phyloP scores from a whole-genome alignment of 345 rosid species.

The Eucalyptus victrix region DNA sequence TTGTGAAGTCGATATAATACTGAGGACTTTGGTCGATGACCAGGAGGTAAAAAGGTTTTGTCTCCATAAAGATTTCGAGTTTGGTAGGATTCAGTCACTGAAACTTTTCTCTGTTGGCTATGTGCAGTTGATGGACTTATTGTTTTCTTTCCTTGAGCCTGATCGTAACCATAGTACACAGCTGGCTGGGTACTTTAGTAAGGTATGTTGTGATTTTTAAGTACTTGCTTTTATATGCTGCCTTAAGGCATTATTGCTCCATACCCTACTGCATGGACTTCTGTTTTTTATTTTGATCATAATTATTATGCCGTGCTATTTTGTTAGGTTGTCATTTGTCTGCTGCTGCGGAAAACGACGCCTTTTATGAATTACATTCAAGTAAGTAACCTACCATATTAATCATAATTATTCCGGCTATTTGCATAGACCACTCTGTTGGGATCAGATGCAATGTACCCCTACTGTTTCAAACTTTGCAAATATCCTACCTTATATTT shows the following conservation, averaged over 20 bases:
- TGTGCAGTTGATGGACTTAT: slow-evolving; percentile 73
- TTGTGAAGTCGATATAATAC: slow-evolving; percentile 86
- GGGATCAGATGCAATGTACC: not conserved
- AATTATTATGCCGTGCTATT: not conserved
- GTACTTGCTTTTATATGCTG: not conserved
- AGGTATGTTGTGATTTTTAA: slow-evolving; percentile 36
- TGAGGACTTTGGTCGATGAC: slow-evolving; percentile 85
- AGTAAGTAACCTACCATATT: slow-evolving; percentile 24
- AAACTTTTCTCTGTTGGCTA: not conserved
- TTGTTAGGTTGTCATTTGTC: slow-evolving; percentile 67
- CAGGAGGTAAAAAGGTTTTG: slow-evolving; percentile 47
- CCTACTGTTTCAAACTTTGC: not conserved
- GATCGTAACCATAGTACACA: slow-evolving; percentile 45
- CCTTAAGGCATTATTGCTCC: not conserved
- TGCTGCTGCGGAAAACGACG: slow-evolving; percentile 75
- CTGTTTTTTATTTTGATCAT: not conserved
- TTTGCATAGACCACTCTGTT: not conserved
- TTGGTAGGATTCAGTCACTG: not conserved
- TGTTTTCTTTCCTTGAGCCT: slow-evolving; percentile 77
- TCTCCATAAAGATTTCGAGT: not conserved
- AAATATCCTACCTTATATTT: not conserved
- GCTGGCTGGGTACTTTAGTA: slow-evolving; percentile 91
- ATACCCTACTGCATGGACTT: not conserved
- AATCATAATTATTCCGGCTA: not conserved
- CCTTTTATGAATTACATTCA: slow-evolving; percentile 67